These are phyloP conservation scores for Tuber calosporum DNA, from an alignment of 495 filamentous ascomycete genomes.

Conservation along the genomic window DNA sequence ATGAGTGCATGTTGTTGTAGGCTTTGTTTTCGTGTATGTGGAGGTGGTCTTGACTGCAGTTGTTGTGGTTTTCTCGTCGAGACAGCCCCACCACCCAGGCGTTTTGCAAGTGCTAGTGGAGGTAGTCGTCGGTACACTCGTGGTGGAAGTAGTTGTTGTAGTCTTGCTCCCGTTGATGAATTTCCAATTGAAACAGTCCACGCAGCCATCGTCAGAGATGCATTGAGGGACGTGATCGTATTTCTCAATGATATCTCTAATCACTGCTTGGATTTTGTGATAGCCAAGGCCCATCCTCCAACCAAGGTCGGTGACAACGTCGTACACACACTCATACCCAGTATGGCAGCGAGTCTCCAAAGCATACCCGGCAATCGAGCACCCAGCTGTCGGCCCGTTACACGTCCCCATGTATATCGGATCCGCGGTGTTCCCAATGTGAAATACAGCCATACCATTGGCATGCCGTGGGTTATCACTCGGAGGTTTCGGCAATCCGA, in stretches of 20 bases:
- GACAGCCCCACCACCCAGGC: constrained; percentile 67
- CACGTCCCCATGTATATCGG: constrained; percentile 91
- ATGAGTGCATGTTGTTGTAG: constrained; percentile 46
- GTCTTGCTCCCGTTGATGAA: constrained; percentile 86
- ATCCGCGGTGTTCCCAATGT: constrained; percentile 93
- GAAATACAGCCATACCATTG: constrained; percentile 64
- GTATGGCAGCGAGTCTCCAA: constrained; percentile 87
- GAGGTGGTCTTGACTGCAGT: constrained; percentile 44
- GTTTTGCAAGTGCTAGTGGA: constrained; percentile 52
- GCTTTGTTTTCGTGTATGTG: constrained; percentile 38
- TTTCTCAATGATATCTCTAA: constrained; percentile 71
- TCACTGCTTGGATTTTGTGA: constrained; percentile 78
- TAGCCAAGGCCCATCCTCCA: constrained; percentile 81
- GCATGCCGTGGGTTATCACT: constrained; percentile 57
- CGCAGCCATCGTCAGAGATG: constrained; percentile 62
- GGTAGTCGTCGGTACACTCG: constrained; percentile 47
- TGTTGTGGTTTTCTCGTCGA: constrained; percentile 50
- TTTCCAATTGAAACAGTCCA: constrained; percentile 89
- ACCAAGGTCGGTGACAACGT: constrained; percentile 79
- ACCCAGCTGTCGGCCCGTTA: constrained; percentile 77
- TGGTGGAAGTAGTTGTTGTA: constrained; percentile 58
- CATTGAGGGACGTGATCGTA: constrained; percentile 76
- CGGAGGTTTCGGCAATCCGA: constrained; percentile 83
- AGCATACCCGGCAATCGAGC: constrained; percentile 89
- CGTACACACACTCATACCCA: constrained; percentile 78